Conservation (phyloP, 2,329 filamentous ascomycete genomes). For the Chalaropsis ovoidea region DNA sequence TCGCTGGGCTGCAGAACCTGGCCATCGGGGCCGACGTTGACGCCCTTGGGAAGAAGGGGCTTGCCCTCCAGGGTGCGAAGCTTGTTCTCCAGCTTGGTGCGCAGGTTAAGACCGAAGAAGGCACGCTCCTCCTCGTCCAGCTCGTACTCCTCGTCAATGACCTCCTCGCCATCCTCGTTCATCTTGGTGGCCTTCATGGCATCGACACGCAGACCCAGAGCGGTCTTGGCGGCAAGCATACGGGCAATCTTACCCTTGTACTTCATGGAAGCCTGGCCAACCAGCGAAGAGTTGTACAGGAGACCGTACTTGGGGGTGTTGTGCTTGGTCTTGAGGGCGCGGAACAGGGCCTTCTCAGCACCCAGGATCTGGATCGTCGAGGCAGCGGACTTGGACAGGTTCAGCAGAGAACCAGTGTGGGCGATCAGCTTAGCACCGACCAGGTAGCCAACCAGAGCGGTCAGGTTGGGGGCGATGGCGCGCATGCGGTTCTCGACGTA, state of each 20-base stretch:
- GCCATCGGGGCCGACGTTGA: slow-evolving; percentile 64
- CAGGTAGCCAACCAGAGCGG: slow-evolving; percentile 81
- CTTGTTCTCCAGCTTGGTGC: slow-evolving; percentile 64
- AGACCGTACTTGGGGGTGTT: slow-evolving; percentile 97
- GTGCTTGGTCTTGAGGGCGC: slow-evolving; percentile 97
- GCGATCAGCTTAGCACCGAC: slow-evolving; percentile 92
- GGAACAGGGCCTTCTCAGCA: slow-evolving; percentile 97
- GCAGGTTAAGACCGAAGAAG: slow-evolving; percentile 62
- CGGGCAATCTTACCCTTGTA: slow-evolving; percentile 99
- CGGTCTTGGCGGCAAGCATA: slow-evolving; percentile 87
- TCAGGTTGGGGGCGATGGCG: slow-evolving; percentile 92
- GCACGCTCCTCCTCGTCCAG: slow-evolving; percentile 83
- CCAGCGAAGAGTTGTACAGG: slow-evolving; percentile 83
- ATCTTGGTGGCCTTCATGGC: slow-evolving; percentile 61
- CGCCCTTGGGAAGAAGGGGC: slow-evolving; percentile 66
- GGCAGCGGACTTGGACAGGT: slow-evolving; percentile 86
- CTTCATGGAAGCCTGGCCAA: slow-evolving; percentile 91
- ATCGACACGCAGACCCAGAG: slow-evolving; percentile 86
- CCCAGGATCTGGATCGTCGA: slow-evolving; percentile 96
- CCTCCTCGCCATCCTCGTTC: slow-evolving; percentile 53
- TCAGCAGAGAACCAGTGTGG: slow-evolving; percentile 88
- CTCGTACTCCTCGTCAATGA: slow-evolving; percentile 50
- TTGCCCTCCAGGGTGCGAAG: slow-evolving; percentile 79
- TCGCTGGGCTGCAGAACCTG: slow-evolving; percentile 56
- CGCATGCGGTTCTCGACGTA: slow-evolving; percentile 92